These are phyloP conservation scores for Cryphonectria radicalis DNA, from an alignment of 2,329 filamentous ascomycete species.

Conservation along the genomic window DNA sequence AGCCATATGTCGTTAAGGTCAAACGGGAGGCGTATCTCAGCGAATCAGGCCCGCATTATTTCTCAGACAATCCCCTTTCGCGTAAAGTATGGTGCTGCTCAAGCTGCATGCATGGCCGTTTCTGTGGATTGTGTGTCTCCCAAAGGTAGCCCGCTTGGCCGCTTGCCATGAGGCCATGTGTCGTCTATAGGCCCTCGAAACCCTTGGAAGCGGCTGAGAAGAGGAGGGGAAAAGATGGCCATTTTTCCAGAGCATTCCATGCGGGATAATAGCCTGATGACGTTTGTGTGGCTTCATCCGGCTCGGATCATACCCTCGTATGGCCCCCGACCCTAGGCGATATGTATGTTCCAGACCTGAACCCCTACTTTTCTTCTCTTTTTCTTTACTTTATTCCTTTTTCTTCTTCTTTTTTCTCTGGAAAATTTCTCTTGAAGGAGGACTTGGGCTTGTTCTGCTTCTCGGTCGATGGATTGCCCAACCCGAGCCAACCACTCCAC, in stretches of 20 bases:
- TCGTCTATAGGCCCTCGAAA: background rate
- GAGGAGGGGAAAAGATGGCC: background rate
- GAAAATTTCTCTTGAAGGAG: too few species aligned
- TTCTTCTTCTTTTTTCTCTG: too few species aligned
- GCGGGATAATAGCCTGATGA: slow-evolving; percentile 17
- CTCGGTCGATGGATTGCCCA: background rate
- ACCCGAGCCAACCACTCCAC: too few species aligned
- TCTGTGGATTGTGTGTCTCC: background rate
- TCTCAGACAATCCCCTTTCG: background rate
- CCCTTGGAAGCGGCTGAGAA: slow-evolving; percentile 1
- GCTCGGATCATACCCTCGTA: slow-evolving; percentile 17
- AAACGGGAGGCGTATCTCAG: background rate
- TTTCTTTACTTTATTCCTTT: background rate
- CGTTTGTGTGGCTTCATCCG: slow-evolving; percentile 8
- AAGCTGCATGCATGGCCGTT: background rate
- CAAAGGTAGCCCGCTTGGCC: background rate
- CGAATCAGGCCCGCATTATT: background rate
- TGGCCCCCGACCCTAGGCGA: background rate
- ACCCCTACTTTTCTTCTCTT: background rate
- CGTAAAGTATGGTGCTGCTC: slow-evolving; percentile 3
- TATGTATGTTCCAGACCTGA: slow-evolving; percentile 17
- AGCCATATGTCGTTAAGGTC: background rate
- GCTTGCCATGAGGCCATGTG: background rate
- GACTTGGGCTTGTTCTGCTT: background rate
- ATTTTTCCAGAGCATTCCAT: background rate